Base-by-base conservation (phyloP, 2,329 filamentous ascomycete genomes). In the Zymoseptoria brevis region DNA sequence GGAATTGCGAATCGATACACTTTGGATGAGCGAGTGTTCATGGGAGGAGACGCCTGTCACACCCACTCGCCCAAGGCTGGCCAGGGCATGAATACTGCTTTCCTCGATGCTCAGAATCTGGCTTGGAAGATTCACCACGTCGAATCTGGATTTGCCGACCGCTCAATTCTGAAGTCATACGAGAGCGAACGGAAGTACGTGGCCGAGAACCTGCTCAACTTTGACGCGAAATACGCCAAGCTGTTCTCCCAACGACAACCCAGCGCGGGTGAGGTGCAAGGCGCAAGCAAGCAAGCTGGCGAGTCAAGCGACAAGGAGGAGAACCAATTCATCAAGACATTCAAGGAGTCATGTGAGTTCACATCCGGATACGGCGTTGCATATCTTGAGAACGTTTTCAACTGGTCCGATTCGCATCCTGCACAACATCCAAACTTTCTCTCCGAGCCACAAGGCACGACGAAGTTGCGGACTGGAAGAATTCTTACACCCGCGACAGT, bases 61-160 rank as follows among this genome's bases (percentile, higher is more conserved):
- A 86, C 83, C 2, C 83, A 86, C 71, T 73, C 71, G 57, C 83
- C 83, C 57, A 87, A 86, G 73, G 83, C 83, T 13, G 83, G 83
- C 16, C 83, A 86, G 67, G 83, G 83, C 59, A 86, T 83, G 81
- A 83, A 83, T 75, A 83, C 82, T 64, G 79, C 83, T 21, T 82
- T 82, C 74, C 74, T 81, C 53, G 79, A 81, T 68, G 90, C 90
- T 0, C 83, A 90, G 61, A 97, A 96, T 73, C 80, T 97, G 49
- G 92, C 92, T 7, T 97, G 92, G 92, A 97, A 97, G 78, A 89
- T 96, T 55, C 92, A 96, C 71, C 86, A 89, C 41, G 93, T 96
- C 8, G 91, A 96, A 72, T 81, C 82, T 24, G 90, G 90, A 11
- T 89, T 96, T 66, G 89, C 90, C 1, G 77, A 85, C 29, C 87